These are phyloP conservation scores for Sphaerostilbella broomeana DNA, from an alignment of 2,329 filamentous ascomycete genomes.

Conservation along the genomic window DNA sequence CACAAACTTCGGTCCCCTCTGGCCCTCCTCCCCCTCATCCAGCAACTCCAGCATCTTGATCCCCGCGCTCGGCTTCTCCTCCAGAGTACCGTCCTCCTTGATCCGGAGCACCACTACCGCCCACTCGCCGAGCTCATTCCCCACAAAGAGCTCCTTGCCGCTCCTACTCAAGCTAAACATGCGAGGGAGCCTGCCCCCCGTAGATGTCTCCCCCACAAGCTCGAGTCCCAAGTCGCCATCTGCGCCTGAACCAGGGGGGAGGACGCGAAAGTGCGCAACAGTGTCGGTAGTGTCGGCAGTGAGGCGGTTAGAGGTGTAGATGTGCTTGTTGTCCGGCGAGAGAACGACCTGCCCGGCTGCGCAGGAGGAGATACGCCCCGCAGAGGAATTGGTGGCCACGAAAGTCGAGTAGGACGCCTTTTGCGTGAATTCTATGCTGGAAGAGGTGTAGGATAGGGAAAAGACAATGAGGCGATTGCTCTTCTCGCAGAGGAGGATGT, in stretches of 20 bases:
- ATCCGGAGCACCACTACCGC: constrained; percentile 34
- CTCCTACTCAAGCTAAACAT: constrained; percentile 38
- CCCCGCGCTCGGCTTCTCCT: constrained; percentile 3
- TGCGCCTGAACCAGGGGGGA: constrained; percentile 12
- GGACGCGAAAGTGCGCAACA: constrained; percentile 40
- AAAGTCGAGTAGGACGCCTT: constrained; percentile 37
- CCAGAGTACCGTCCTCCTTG: constrained; percentile 6
- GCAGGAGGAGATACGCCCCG: constrained; percentile 28
- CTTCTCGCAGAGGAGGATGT: constrained; percentile 42
- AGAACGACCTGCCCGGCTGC: constrained; percentile 41
- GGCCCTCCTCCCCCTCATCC: neutral
- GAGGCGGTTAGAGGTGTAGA: constrained; percentile 48
- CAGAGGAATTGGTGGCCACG: constrained; percentile 21
- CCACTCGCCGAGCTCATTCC: constrained; percentile 37
- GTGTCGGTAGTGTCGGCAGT: constrained; percentile 39
- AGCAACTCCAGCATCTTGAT: constrained; percentile 6
- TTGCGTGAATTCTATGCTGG: constrained; percentile 29
- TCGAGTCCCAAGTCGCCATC: constrained; percentile 19
- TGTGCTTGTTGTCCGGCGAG: constrained; percentile 33
- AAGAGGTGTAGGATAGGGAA: constrained; percentile 31
- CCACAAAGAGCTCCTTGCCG: constrained; percentile 36
- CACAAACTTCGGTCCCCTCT: constrained; percentile 9
- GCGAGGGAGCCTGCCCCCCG: constrained; percentile 35
- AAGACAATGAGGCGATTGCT: constrained; percentile 39
- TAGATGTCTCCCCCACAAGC: constrained; percentile 28